Base-by-base conservation (phyloP, 148 eudicot species). In the Salicornia ramosissima region DNA sequence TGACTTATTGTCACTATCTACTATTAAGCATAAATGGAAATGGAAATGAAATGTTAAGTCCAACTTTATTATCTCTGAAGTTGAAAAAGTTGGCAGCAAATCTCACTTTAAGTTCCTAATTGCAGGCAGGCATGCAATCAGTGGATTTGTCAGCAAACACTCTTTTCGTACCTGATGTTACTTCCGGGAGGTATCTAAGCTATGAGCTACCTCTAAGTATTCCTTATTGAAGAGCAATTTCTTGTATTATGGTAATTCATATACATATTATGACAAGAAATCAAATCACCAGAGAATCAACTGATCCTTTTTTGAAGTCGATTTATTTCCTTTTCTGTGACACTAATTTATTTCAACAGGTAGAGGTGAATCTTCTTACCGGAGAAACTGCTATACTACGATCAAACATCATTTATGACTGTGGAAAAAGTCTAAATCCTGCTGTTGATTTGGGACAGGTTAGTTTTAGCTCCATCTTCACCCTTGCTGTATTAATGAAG, bases 371-470 rank as follows among this genome's bases (percentile, higher is more conserved):
- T 80, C 82, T 89, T 57, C 83, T 90, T 29, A 88, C 99, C 0
- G 99, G 99, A 60, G 97, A 87, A 85, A 94, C 96, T 60, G 73
- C 65, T 75, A 86, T 88, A 42, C 63, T 88, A 81, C 85, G 78
- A 54, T 65, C 96, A 11, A 97, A 94, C 80, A 86, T 94, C 57
- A 80, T 90, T 19, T 94, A 94, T 65, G 99, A 94, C 70, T 94
- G 99, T 50, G 99, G 99, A 36, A 93, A 88, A 76, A 88, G 96
- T 80, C 76, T 94, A 84, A 90, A 94, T 77, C 99, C 99, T 39
- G 99, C 97, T 68, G 93, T 94, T 68, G 97, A 94, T 69, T 80
- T 94, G 80, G 97, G 97, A 83, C 97, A 92, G 96, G 96, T 89
- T 45, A 47, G 65, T 76, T 74, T 46, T 58, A 3, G 14, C 47